These are phyloP conservation scores for Termitomyces sp. DNA, from an alignment of 768 basidiomycete genomes.

Conservation along the genomic window DNA sequence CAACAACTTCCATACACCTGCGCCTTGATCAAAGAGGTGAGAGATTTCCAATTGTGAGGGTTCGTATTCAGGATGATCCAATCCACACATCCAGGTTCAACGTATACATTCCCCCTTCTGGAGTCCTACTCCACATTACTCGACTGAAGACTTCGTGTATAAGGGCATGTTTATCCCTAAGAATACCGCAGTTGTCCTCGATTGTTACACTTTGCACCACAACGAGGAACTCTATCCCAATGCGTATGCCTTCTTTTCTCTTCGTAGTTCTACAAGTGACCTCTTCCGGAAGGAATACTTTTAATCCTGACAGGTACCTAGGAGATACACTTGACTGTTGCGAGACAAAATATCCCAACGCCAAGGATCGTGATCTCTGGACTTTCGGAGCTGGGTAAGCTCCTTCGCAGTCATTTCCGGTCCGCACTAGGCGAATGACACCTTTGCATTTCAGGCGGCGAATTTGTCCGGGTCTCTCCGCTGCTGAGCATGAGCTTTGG, in stretches of 20 bases:
- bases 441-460: conserved; percentile 11
- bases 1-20: conserved; percentile 28
- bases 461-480: background rate
- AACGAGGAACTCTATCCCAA: conserved; percentile 32
- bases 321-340: conserved; percentile 28
- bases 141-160: conserved; percentile 34
- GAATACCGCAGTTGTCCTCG: conserved; percentile 31
- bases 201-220: conserved; percentile 33
- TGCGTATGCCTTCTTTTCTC: conserved; percentile 17
- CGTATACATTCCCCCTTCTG: conserved; percentile 32
- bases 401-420: too few species aligned
- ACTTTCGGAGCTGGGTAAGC: conserved; percentile 41
- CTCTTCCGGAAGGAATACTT: background rate
- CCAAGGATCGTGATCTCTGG: conserved; percentile 40
- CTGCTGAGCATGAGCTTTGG: background rate
- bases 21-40: conserved; percentile 24
- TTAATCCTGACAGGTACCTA: conserved; percentile 38
- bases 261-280: too few species aligned
- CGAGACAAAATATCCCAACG: conserved; percentile 36
- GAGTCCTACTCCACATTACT: conserved; percentile 33
- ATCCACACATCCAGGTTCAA: conserved; percentile 18
- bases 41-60: too few species aligned
- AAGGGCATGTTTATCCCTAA: conserved; percentile 34
- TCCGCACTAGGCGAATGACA: too few species aligned
- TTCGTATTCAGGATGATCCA: too few species aligned